Base-by-base conservation (phyloP, 495 filamentous ascomycete genomes). In the Poronia punctata region DNA sequence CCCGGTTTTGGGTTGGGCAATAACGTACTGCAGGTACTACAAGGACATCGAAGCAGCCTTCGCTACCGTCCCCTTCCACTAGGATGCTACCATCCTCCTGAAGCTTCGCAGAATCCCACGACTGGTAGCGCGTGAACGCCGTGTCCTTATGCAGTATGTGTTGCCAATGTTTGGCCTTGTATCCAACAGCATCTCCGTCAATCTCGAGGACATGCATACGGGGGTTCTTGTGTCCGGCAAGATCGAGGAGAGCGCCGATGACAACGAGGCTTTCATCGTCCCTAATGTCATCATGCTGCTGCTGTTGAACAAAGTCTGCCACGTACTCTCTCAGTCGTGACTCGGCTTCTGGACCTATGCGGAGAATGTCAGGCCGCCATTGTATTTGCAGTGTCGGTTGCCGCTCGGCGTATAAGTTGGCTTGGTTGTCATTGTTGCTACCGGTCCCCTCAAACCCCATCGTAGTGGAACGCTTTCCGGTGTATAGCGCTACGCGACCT, bases 301-400 rank as follows among this genome's bases (percentile, higher is more conserved):
- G 3, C 3, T 29, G 11, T n/a, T n/a, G n/a, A 2, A 37, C n/a
- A 18, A 48, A 48, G 1, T 14, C 18, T n/a, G 38, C 38, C 7
- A 51, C 19, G 40, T 52, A 42, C 3, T 22, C 27, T 3, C 19
- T 19, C 0, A 48, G 16, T 11, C 22, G 15, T 1, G 3, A 14
- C 10, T 35, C 38, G n/a, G 19, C 19, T 9, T 34, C 41, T n/a
- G 39, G 16, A 7, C 28, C 5, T 9, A 52, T 18, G 5, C 39
- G 46, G 6, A 44, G n/a, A 7, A 62, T 45, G 19, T 62, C 61
- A 3, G 63, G 63, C 43, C 64, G 64, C 63, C 63, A 66, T n/a
- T 28, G n/a, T 2, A 57, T 38, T 2, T 53, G 34, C 0, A 59
- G 21, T 18, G 32, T 35, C 0, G 62, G 60, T 12, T 65, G 44